Conservation (phyloP, 306 rosid genomes). For the Prunus davidiana region DNA sequence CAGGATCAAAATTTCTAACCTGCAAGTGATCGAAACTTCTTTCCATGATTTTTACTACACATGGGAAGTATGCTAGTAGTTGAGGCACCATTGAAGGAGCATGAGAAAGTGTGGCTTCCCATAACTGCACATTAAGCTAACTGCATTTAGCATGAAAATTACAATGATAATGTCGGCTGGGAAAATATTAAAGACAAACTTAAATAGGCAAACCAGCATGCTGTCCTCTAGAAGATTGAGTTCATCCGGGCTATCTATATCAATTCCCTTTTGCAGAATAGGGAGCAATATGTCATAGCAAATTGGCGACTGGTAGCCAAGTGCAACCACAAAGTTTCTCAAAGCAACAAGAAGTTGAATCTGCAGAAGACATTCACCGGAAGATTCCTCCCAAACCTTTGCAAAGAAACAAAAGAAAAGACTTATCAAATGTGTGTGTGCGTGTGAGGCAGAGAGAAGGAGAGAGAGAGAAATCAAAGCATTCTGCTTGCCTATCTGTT, state of each 20-base stretch:
- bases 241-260: slow-evolving; percentile 87
- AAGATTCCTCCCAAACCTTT: slow-evolving; percentile 93
- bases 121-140: slow-evolving; percentile 60
- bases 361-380: slow-evolving; percentile 92
- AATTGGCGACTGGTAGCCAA: slow-evolving; percentile 76
- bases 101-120: slow-evolving; percentile 95
- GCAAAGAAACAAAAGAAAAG: slow-evolving; percentile 6
- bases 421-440: slow-evolving; percentile 1
- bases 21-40: slow-evolving; percentile 90
- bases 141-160: slow-evolving; percentile 19
- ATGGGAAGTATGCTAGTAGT: slow-evolving; percentile 68
- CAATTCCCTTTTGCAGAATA: slow-evolving; percentile 76
- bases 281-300: slow-evolving; percentile 84
- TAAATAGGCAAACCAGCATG: slow-evolving; percentile 70
- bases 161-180: slow-evolving; percentile 6
- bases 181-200: slow-evolving; percentile 17
- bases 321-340: slow-evolving; percentile 86
- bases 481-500: background rate
- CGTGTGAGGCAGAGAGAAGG: background rate
- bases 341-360: slow-evolving; percentile 93
- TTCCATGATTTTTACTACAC: slow-evolving; percentile 77
- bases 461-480: background rate
- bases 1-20: slow-evolving; percentile 47
- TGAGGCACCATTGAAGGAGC: slow-evolving; percentile 95
- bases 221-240: slow-evolving; percentile 94